Conservation (phyloP, 2,329 filamentous ascomycete species). For the Arthrobotrys pseudoclavata region DNA sequence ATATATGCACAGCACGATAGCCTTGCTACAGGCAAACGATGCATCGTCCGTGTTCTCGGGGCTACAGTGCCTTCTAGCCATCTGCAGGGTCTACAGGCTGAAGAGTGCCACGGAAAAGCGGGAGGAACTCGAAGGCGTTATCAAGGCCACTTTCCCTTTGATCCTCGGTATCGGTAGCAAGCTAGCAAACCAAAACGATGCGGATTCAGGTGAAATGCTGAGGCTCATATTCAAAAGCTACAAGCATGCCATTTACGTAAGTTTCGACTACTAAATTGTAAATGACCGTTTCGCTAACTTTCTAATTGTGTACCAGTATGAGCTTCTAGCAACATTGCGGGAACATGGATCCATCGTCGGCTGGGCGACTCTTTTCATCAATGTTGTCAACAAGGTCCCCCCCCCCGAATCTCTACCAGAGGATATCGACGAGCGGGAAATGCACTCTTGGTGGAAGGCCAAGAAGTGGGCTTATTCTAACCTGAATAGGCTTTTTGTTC, state of each 20-base stretch:
- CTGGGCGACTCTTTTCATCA: constrained; percentile 96
- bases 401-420: constrained; percentile 84
- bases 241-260: constrained; percentile 96
- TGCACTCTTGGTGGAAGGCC: constrained; percentile 99
- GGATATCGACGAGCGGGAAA: constrained; percentile 85
- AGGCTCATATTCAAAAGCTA: constrained; percentile 95
- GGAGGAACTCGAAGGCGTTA: constrained; percentile 92
- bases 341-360: constrained; percentile 87
- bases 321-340: constrained; percentile 82
- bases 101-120: constrained; percentile 84
- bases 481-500: constrained; percentile 92
- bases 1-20: constrained; percentile 92
- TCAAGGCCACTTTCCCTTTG: constrained; percentile 89
- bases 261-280: constrained; percentile 64
- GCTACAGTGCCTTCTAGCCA: constrained; percentile 90
- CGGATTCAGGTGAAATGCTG: constrained; percentile 97
- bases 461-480: constrained; percentile 99
- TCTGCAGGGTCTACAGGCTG: constrained; percentile 95
- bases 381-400: constrained; percentile 86
- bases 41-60: constrained; percentile 90
- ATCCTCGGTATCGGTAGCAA: constrained; percentile 88
- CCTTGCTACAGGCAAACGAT: constrained; percentile 88
- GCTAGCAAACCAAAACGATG: constrained; percentile 88
- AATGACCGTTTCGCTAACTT: neutral
- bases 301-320: constrained; percentile 74